These are phyloP conservation scores for Plasmopara halstedii DNA, from an alignment of 352 stramenopile genomes.

Conservation along the genomic window DNA sequence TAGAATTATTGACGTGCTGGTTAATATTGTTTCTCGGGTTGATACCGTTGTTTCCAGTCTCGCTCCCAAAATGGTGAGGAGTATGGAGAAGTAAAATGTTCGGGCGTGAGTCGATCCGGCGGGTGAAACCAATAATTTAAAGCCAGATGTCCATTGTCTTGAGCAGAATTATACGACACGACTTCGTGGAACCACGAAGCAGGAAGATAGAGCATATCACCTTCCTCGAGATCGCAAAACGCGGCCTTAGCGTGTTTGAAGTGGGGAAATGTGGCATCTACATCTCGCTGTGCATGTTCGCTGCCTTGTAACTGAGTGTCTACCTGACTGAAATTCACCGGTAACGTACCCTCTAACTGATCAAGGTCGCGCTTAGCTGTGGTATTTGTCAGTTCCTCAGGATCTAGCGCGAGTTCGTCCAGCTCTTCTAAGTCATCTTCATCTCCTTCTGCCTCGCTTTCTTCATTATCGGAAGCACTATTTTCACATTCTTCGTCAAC, in stretches of 20 bases:
- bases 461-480: slow-evolving; percentile 36
- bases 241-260: slow-evolving; percentile 51
- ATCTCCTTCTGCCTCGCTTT: slow-evolving; percentile 54
- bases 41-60: slow-evolving; percentile 51
- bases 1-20: neutral
- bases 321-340: slow-evolving; percentile 71
- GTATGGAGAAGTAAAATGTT: slow-evolving; percentile 61
- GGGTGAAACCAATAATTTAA: slow-evolving; percentile 89
- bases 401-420: slow-evolving; percentile 38
- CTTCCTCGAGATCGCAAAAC: slow-evolving; percentile 76
- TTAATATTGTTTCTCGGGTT: slow-evolving; percentile 8
- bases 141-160: slow-evolving; percentile 60
- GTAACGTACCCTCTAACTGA: slow-evolving; percentile 53
- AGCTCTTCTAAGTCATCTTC: slow-evolving; percentile 38
- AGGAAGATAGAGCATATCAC: slow-evolving; percentile 96
- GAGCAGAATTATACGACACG: slow-evolving; percentile 59
- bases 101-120: slow-evolving; percentile 40
- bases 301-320: slow-evolving; percentile 39
- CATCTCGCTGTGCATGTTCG: slow-evolving; percentile 16
- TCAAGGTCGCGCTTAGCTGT: slow-evolving; percentile 19
- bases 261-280: slow-evolving; percentile 50
- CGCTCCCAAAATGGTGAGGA: slow-evolving; percentile 66
- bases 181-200: slow-evolving; percentile 98
- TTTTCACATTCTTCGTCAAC: slow-evolving; percentile 49
- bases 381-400: slow-evolving; percentile 32